Conservation (phyloP, 805 yeast species). For the Candida sakaeoensis region DNA sequence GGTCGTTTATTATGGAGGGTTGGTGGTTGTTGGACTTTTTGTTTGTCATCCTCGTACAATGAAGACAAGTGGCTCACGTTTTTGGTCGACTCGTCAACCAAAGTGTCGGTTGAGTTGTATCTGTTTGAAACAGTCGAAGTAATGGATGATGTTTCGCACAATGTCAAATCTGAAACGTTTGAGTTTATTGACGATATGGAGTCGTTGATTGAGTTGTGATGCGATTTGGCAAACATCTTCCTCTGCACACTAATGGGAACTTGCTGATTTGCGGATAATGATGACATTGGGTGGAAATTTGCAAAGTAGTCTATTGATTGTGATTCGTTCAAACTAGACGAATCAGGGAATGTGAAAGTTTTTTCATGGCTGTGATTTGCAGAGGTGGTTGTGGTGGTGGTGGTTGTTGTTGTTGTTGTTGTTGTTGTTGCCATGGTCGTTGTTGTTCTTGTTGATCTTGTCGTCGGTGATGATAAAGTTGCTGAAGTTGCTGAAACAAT, state of each 20-base stretch:
- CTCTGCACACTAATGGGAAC: neutral
- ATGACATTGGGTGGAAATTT: constrained; percentile 1
- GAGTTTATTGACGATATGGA: constrained; percentile 28
- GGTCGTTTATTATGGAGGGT: neutral
- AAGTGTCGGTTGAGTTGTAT: constrained; percentile 26
- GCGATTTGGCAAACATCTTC: neutral
- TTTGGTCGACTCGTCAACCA: constrained; percentile 22
- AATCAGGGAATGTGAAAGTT: neutral
- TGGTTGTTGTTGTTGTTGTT: neutral
- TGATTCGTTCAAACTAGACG: neutral
- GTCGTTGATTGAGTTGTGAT: constrained; percentile 12
- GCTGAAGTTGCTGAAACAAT: neutral
- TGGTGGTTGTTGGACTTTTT: no score
- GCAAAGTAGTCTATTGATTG: constrained; percentile 1
- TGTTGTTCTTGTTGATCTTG: neutral
- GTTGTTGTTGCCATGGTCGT: neutral
- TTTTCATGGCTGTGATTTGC: neutral
- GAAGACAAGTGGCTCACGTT: neutral
- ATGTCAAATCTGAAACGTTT: constrained; percentile 21
- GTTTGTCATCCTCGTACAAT: neutral
- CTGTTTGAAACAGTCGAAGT: constrained; percentile 11
- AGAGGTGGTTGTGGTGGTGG: neutral
- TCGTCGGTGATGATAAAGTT: neutral
- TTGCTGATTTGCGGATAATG: neutral
- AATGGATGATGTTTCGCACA: constrained; percentile 12